Conservation (phyloP, 2,329 filamentous ascomycete species). For the Pestalotiopsis sp. region DNA sequence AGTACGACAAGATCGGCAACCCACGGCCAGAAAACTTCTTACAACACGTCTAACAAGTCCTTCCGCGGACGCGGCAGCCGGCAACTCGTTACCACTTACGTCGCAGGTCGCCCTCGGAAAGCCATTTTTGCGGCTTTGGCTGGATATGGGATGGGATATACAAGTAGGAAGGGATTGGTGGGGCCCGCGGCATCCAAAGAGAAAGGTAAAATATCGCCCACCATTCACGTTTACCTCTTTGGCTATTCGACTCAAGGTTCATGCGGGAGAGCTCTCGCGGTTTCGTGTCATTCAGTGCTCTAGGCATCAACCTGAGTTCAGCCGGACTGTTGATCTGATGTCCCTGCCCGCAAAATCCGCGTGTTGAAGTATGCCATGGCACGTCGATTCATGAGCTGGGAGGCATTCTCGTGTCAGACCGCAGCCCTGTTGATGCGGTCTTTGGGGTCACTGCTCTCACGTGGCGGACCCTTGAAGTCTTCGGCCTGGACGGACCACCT, state of each 20-base stretch:
- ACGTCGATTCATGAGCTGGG: background rate
- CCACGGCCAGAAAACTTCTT: background rate
- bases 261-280: background rate
- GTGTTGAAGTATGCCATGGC: too few species aligned
- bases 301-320: slow-evolving; percentile 2
- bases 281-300: background rate
- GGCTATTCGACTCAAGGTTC: background rate
- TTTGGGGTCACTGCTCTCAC: background rate
- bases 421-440: background rate
- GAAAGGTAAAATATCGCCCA: background rate
- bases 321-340: background rate
- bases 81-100: background rate
- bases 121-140: background rate
- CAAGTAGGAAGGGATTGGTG: background rate
- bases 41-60: background rate
- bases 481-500: background rate
- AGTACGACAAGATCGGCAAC: background rate
- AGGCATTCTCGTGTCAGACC: background rate
- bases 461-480: background rate
- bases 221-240: background rate
- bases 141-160: background rate
- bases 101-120: background rate
- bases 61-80: background rate
- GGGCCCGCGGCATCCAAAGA: background rate
- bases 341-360: background rate